Percentiles rank a stretch among this genome's conserved stretches.
These are phyloP conservation scores for Chlamydomonas reinhardtii DNA, from an alignment of 163 green algal species.

Conservation along the genomic window DNA sequence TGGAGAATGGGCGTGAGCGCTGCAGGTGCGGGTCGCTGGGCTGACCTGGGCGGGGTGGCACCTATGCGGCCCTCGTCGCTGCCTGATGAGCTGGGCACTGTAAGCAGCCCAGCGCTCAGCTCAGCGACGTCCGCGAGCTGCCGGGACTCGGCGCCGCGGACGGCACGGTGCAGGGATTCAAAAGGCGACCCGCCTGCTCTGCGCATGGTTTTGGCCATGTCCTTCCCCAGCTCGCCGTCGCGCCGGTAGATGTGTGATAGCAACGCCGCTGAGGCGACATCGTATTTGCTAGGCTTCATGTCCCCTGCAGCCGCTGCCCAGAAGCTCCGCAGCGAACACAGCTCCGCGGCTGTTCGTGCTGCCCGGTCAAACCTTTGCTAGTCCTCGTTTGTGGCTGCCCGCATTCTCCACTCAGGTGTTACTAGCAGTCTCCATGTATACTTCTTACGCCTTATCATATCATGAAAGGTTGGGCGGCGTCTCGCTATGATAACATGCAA, in stretches of 20 bases:
- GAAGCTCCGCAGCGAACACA: background rate
- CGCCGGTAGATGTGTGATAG: background rate
- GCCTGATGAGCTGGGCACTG: background rate
- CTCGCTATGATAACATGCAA: too few species aligned
- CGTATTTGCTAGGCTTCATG: constrained; percentile 32
- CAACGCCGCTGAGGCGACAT: constrained; percentile 6
- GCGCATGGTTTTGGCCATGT: background rate
- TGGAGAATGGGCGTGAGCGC: background rate
- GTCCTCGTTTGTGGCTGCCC: too few species aligned
- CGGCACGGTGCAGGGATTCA: background rate
- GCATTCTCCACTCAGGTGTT: too few species aligned
- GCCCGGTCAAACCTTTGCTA: background rate
- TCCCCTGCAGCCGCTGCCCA: background rate
- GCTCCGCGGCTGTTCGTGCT: background rate
- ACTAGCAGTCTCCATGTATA: too few species aligned
- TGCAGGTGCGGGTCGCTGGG: background rate
- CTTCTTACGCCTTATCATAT: too few species aligned
- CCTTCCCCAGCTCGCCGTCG: background rate
- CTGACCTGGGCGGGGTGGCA: background rate
- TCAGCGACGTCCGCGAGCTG: constrained; percentile 1
- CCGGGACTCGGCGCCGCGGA: background rate
- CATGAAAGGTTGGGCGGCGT: too few species aligned
- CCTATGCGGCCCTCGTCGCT: background rate
- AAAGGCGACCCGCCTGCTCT: background rate
- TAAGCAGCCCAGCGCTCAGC: background rate